phyloP scores from a whole-genome alignment of 352 stramenopile species.

The Hyaloperonospora arabidopsidis region DNA sequence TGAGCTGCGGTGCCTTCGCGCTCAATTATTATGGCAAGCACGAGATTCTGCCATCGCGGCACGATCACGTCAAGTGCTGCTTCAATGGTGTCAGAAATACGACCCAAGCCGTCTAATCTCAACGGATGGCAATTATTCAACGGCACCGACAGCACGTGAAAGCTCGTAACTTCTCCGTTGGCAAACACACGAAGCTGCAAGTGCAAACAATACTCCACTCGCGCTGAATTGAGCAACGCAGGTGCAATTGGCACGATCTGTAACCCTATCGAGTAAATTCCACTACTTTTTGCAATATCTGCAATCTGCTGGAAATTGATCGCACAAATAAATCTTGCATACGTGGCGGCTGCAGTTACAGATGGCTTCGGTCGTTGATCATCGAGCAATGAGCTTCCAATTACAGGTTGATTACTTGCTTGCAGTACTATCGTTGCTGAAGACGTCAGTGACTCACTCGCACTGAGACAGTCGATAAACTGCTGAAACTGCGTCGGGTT shows the following conservation, averaged over 20 bases:
- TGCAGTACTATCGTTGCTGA: slow-evolving; percentile 15
- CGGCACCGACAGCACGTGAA: slow-evolving; percentile 23
- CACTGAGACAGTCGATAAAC: slow-evolving; percentile 23
- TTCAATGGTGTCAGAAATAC: slow-evolving; percentile 23
- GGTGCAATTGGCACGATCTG: slow-evolving; percentile 15
- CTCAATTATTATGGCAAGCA: slow-evolving; percentile 21
- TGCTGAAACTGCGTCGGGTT: slow-evolving; percentile 19
- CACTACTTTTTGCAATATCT: slow-evolving; percentile 10
- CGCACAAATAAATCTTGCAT: slow-evolving; percentile 21
- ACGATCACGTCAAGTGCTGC: slow-evolving; percentile 16
- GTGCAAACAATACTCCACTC: slow-evolving; percentile 26
- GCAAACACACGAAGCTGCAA: slow-evolving; percentile 24
- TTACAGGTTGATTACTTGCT: neutral
- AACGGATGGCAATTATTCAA: slow-evolving; percentile 21
- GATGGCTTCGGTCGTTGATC: neutral
- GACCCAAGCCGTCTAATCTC: slow-evolving; percentile 8
- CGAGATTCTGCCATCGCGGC: slow-evolving; percentile 14
- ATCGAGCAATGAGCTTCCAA: slow-evolving; percentile 13
- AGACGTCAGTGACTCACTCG: slow-evolving; percentile 13
- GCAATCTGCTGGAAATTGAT: slow-evolving; percentile 25
- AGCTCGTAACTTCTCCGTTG: slow-evolving; percentile 12
- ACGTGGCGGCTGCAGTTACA: slow-evolving; percentile 14
- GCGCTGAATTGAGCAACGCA: slow-evolving; percentile 16
- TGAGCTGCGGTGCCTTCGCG: slow-evolving; percentile 13
- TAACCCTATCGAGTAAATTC: slow-evolving; percentile 16